Base-by-base conservation (phyloP, 495 filamentous ascomycete species). In the Aspergillus carlsbadensis region DNA sequence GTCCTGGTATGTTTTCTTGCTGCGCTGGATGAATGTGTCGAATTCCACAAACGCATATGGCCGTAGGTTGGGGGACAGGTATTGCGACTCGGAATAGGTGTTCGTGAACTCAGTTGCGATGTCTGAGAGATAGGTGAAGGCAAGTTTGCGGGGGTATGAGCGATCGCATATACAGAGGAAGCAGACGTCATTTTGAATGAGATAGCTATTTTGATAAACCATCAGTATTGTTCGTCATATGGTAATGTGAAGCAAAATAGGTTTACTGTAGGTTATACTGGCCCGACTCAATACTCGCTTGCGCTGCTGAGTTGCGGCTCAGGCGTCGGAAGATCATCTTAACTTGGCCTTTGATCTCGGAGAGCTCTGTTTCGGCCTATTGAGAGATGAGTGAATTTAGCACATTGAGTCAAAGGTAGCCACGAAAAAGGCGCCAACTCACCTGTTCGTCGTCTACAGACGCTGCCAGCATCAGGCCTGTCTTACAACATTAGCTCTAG, bases 11-110 rank as follows among this genome's bases (percentile, higher is more conserved):
- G 92, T 90, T 58, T 90, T 88, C 76, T 93, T 96, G 50, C 94
- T 96, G 54, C 89, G 84, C 57, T 86, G 81, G 72, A 99, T 96
- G 75, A 96, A 99, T 52, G 90, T 96, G 70, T 99, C 94, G 73
- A 99, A 99, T 64, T 95, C 90, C 70, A 96, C 89, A 68, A 96
- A 98, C 51, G 91, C 92, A 75, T 96, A 99, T 6, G 94, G 94
- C 14, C 93, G 89, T 43, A 92, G 83, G 22, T 76, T 78, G 1
- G 91, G 83, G 10, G 82, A 82, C 66, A 87, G 81, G 62, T 94
- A 85, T 73, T 94, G 88, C 21, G 78, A 66, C 21, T 81, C 55
- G 31, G 83, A 78, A 79, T 99, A 94, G 40, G 87, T 91, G 52
- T 86, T 94, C 58, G 85, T 84, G 81, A 99, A 99, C 76, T 99